Base-by-base conservation (phyloP, 1,284 basidiomycete genomes). In the Microbotryomycetes sp. region DNA sequence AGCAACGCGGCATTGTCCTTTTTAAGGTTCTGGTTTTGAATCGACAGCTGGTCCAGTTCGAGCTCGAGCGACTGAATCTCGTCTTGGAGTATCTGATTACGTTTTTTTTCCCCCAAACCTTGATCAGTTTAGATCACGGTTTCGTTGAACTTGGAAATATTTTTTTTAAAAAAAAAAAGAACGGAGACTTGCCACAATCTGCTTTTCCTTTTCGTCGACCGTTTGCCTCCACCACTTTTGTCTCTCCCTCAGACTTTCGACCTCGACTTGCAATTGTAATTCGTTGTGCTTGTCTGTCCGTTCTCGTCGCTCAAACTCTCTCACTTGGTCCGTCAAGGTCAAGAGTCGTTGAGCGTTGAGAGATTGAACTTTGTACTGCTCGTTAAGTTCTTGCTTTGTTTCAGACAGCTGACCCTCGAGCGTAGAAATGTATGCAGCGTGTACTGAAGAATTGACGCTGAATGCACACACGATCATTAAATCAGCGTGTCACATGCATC, bases 1-100 rank as follows among this genome's bases (percentile, higher is more conserved):
- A 98, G 80, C 46, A 98, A 81, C 69, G 88, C 87, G 21, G 93
- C 92, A 72, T 98, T 98, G 76, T 98, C 94, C 71, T 86, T 87
- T 27, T 84, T 85, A 52, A 98, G 81, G 24, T 81, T 86, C 70
- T 85, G 80, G 73, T 96, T 97, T 45, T 89, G 85, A 65, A 90
- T 84, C 64, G 90, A 87, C 45, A 96, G 85, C 73, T 93, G 89
- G 50, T 85, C 83, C 18, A 97, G 82, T 75, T 98, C 94, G 52
- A 97, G 82, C 64, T 90, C 86, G 35, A 91, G 81, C 0, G 91
- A 89, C 68, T 85, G 86, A 75, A 93, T 87, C 77, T 97, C 94
- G 77, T 98, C 94, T 72, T 94, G 89, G 5, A 97, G 81, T 55
- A 90, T 87, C 91, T 96, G 70, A 3, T 27, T 48, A 48, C 5